Evolutionary conservation across 768 basidiomycete species (phyloP), one percentile per base, ranked within the genome.

Genomic region (Xerocomellus amylosporus): DNA sequence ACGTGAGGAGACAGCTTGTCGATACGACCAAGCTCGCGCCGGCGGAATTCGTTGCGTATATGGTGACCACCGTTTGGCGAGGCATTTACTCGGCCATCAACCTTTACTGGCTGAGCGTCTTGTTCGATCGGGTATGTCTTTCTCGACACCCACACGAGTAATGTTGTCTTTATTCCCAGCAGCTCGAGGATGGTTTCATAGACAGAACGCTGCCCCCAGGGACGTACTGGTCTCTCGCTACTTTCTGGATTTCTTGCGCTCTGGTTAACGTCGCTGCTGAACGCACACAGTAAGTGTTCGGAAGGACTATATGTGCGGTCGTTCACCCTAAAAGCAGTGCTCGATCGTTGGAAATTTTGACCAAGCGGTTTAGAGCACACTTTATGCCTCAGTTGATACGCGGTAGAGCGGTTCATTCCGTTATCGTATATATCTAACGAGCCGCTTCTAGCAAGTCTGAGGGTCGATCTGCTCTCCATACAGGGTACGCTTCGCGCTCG

Each of bases 321-420:
- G 19, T 28, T 58, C n/a, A 60, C 39, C 22, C 19, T 38, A n/a
- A 17, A 15, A 8, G 8, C 58, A 71, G 60, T 51, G 58, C 22
- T 53, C 56, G 42, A 51, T 68, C 51, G 15, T 44, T 45, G n/a
- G 64, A 63, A 28, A 1, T 45, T 1, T 46, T 75, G 36, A 60
- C 53, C 10, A 73, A 67, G 1, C 66, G 69, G 40, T 62, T 79
- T 2, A 71, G 75, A 42, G 64, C 67, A 5, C 61, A 75, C 52
- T 77, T 77, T 50, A 56, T 75, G 15, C 79, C 79, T 0, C 64
- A 63, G 34, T 54, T 79, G 5, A 74, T 71, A 17, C 55, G 61
- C 62, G 75, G 79, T 77, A 48, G 46, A 40, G 20, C 7, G 6
- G 8, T 42, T 37, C 4, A 20, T 42, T 33, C 5, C 19, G 8